Base-by-base conservation (phyloP, 2,329 filamentous ascomycete species). In the Bipolaris bicolor region DNA sequence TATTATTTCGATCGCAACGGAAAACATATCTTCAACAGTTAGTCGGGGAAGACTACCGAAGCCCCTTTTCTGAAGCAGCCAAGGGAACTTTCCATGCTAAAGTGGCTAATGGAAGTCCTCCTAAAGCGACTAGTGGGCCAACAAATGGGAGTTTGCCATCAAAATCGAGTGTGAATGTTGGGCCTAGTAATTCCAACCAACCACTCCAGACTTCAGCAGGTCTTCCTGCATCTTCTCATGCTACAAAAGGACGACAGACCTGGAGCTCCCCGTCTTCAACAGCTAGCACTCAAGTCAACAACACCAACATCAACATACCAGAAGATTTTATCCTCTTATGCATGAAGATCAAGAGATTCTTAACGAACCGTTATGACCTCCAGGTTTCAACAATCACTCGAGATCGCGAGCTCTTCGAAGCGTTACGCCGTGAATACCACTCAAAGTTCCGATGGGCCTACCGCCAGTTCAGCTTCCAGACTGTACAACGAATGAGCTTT, bases 251-350 rank as follows among this genome's bases (percentile, higher is more conserved):
- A 41, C 20, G 24, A 26, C 10, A 20, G 18, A n/a, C 9, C 7
- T 11, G 18, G 39, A 20, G 6, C 13, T 41, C 39, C 3, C 5
- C 39, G 18, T 31, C 41, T 16, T 15, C n/a, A 31, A n/a, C n/a
- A 13, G 13, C n/a, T 3, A 6, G 11, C 16, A 20, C 29, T 34
- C 11, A 7, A 34, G 49, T 18, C 7, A 52, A 43, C 13, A 22
- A 11, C 3, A n/a, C 31, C 0, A 24, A 5, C 29, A 34, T 46
- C 15, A 18, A 29, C 29, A 46, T 37, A n/a, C 50, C 29, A 16
- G 29, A 46, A 26, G 44, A 54, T n/a, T 54, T 40, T n/a, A 48
- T 54, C 5, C 51, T 54, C 1, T 37, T 54, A 13, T 54, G 51
- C 15, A 24, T 40, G 7, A 37, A 24, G 7, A 26, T 40, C 13